Base-by-base conservation (phyloP, 805 yeast genomes). In the Saccharomycopsis sp. region DNA sequence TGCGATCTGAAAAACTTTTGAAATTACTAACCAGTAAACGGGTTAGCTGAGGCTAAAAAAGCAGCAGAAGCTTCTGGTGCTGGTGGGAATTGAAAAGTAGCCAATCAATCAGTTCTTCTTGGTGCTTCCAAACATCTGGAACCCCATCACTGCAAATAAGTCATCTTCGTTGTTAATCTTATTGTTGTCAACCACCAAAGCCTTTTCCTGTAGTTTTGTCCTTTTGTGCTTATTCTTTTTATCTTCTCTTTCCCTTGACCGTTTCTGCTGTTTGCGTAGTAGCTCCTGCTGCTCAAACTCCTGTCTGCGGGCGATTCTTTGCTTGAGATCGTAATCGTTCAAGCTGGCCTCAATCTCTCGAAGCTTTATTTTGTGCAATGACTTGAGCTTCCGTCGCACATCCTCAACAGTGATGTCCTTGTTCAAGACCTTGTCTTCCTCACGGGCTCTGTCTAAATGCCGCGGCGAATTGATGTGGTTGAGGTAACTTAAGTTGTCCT, bases 391-490 rank as follows among this genome's bases (percentile, higher is more conserved):
- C 27, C 41, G 22, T 19, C 41, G 31, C 6, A 47, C 36, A 9
- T 47, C 46, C 15, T 45, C 46, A 7, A 41, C 31, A 4, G 48
- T 41, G n/a, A 47, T 36, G n/a, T 34, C 35, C 18, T 27, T 17
- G 8, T 25, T 43, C 23, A 37, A 26, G 21, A 33, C 18, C 18
- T 34, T 21, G n/a, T 36, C 39, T 12, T 20, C 25, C 20, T 18
- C 33, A 39, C 35, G 57, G 69, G 42, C 69, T 43, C 64, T 67
- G 4, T 61, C 55, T 30, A 69, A 53, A 59, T 82, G 97, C 46
- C 71, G 78, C 26, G 76, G 77, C 27, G 86, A 75, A 53, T 84
- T 86, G 53, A 85, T 63, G 61, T 92, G 97, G 54, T 88, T 94
- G 3, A 85, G 68, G 55, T 55, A 77, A 76, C 47, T 86, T 81